A percentile compares a stretch with the other conserved stretches of the same genome.
phyloP scores from a whole-genome alignment of 768 basidiomycete species.

The Cubamyces lactineus region DNA sequence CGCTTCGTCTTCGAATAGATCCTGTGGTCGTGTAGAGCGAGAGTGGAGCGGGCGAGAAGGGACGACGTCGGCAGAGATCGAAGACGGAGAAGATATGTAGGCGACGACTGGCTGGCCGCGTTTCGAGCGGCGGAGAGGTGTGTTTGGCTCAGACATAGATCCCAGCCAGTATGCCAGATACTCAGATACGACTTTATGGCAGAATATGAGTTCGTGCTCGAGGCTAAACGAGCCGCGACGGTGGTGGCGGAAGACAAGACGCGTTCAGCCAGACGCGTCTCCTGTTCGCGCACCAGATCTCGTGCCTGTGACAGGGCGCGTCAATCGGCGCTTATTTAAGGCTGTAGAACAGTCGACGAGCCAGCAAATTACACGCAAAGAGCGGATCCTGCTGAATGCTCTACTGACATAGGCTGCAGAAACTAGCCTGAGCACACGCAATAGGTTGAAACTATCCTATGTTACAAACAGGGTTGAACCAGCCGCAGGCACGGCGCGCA shows the following conservation, averaged over 20 bases:
- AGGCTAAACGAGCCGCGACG: not conserved
- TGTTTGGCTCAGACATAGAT: slow-evolving; percentile 1
- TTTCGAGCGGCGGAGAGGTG: slow-evolving; percentile 13
- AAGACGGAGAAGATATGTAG: not conserved
- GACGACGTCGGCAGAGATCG: slow-evolving; percentile 21
- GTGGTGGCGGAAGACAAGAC: not conserved
- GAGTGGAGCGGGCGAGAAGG: slow-evolving; percentile 22
- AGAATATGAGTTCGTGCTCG: not conserved
- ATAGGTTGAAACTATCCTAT: no score
- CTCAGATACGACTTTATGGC: not conserved
- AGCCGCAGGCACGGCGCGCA: no score
- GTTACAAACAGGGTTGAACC: no score
- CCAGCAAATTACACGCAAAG: no score
- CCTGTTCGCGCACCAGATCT: not conserved
- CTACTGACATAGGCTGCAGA: no score
- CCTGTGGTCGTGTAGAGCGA: slow-evolving; percentile 23
- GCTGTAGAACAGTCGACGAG: no score
- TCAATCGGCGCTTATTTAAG: no score
- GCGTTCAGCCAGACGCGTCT: not conserved
- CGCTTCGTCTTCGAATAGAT: slow-evolving; percentile 25
- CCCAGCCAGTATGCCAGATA: not conserved
- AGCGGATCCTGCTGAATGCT: no score
- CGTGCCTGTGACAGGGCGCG: not conserved
- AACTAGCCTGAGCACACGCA: no score
- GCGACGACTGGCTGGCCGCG: slow-evolving; percentile 8